Evolutionary conservation across 2,329 filamentous ascomycete species (phyloP).

Genomic region (Colletotrichum liriopes): DNA sequence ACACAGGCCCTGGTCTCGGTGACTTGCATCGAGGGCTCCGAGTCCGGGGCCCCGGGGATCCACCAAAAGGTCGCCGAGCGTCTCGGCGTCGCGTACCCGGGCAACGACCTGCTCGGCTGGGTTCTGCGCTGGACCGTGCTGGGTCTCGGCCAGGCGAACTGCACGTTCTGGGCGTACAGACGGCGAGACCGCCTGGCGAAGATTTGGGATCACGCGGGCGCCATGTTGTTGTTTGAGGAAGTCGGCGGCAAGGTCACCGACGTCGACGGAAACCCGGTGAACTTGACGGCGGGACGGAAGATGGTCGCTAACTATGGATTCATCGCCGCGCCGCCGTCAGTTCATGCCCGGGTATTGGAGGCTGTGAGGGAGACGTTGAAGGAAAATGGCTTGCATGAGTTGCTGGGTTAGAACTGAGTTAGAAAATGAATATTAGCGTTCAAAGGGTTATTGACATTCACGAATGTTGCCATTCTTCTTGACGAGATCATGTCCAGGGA

Average conservation of each 20-base stretch:
- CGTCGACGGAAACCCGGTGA: slow-evolving; percentile 66
- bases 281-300: slow-evolving; percentile 64
- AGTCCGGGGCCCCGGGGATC: slow-evolving; percentile 64
- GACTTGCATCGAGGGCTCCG: slow-evolving; percentile 62
- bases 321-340: slow-evolving; percentile 63
- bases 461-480: neutral
- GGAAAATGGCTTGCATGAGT: slow-evolving; percentile 52
- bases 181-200: slow-evolving; percentile 64
- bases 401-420: slow-evolving; percentile 44
- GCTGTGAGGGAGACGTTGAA: slow-evolving; percentile 53
- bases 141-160: slow-evolving; percentile 67
- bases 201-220: slow-evolving; percentile 74
- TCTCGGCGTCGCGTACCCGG: slow-evolving; percentile 61
- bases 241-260: slow-evolving; percentile 70
- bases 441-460: neutral
- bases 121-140: slow-evolving; percentile 70
- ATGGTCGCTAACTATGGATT: slow-evolving; percentile 70
- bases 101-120: slow-evolving; percentile 70
- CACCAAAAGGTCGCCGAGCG: slow-evolving; percentile 61
- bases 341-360: slow-evolving; percentile 62
- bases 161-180: slow-evolving; percentile 72
- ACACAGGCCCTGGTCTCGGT: slow-evolving; percentile 59
- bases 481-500: neutral
- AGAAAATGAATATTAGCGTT: neutral
- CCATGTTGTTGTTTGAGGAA: slow-evolving; percentile 72